Evolutionary conservation across 2,329 filamentous ascomycete species (phyloP), one percentile per base, ranked within the genome.

Genomic region (Thelonectria blattea): DNA sequence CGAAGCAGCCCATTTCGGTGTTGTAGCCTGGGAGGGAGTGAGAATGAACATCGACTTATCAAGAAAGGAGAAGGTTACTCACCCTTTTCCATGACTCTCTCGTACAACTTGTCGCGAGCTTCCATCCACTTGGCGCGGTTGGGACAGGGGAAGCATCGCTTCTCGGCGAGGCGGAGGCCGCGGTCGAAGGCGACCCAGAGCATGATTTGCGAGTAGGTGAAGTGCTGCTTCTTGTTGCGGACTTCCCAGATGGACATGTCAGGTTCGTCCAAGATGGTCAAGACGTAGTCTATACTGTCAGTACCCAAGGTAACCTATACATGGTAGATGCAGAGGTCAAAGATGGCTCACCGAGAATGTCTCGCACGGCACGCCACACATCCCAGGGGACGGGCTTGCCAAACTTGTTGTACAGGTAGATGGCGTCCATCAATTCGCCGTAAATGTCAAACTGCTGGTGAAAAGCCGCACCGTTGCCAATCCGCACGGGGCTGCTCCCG

Each of bases 201-300:
- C 88, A 93, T 91, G 64, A 93, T 83, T 72, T 93, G 91, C n/a
- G 88, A 91, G 75, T 93, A 93, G 14, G 88, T 86, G 66, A 92
- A 93, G 70, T 92, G 86, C 74, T 92, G 90, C 71, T 90, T 90
- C 69, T 87, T 79, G 65, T 90, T 90, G 43, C 90, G 85, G 6
- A 92, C 90, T 73, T 93, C 91, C 91, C 90, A 93, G 68, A 93
- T 93, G 3, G 89, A 92, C 89, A 92, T 92, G 71, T 93, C 90
- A 12, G 87, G 86, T 45, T 88, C 27, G 27, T 30, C 27, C 27
- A 30, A 2, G 27, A 30, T 30, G 27, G 27, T 30, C 27, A 30
- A 10, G 5, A 30, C 27, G 27, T 30, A 30, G 27, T 30, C 27
- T 30, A 9, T 7, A 2, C 27, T 6, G 5, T 30, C 27, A 30